Evolutionary conservation across 495 filamentous ascomycete genomes (phyloP), one percentile per base, ranked within the genome.

Genomic region (Aspergillus sclerotiicarbonarius): DNA sequence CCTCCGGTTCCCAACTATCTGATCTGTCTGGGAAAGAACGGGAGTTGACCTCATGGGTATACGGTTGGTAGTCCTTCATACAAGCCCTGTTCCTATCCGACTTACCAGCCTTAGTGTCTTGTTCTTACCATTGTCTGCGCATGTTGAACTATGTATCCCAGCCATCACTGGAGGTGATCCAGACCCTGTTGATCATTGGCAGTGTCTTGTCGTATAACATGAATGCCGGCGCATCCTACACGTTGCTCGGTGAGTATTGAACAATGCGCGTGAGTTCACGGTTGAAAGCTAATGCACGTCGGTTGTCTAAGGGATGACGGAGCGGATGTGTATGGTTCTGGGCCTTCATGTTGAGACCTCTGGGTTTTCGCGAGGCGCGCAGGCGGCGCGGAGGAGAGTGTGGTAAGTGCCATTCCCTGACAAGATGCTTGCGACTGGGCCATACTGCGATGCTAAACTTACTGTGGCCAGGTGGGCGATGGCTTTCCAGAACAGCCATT

Each of bases 1-100:
- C 89, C 0, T 90, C 89, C 33, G 89, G 89, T 8, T 88, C 85
- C 18, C 90, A 95, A 69, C 87, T 88, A 62, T 88, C 88, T 15
- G 83, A 86, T 62, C 76, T 87, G 6, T 81, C 88, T 5, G 72
- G 74, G 30, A 79, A 73, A 45, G 78, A 84, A 56, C 67, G 82
- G 33, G 81, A 85, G 61, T 65, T 85, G 67, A 84, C 81, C 13
- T 86, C 82, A 30, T 83, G 84, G 69, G 78, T 85, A 64, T 85
- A 84, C 64, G 70, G 80, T 82, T 57, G 39, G 78, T 67, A 39
- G 41, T 16, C 8, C 21, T 9, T 32, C 6, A 30, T 35, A 7
- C 39, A 20, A 1, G 19, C 13, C 16, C 25, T 49, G 18, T 8
- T 15, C n/a, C 49, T 53, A 2, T 29, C 35, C 37, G 8, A 32